These are phyloP conservation scores for Hyphodiscus sp. DNA, from an alignment of 2,329 filamentous ascomycete genomes.

Conservation along the genomic window DNA sequence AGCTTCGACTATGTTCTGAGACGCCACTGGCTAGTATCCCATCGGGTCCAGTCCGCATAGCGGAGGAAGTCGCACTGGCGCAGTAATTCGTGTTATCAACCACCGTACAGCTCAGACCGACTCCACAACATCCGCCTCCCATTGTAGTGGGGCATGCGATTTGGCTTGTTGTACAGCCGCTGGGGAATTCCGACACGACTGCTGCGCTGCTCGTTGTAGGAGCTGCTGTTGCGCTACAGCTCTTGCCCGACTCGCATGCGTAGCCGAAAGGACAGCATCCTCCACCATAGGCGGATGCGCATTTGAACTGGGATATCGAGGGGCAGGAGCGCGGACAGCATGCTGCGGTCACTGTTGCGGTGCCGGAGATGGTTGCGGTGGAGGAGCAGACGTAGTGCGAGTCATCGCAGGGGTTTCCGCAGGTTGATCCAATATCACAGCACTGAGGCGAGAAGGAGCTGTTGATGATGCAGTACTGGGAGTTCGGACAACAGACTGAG, in stretches of 20 bases:
- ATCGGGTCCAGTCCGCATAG: slow-evolving; percentile 27
- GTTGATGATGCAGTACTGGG: slow-evolving; percentile 41
- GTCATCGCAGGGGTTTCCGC: slow-evolving; percentile 32
- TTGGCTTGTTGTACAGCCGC: slow-evolving; percentile 41
- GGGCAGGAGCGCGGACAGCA: slow-evolving; percentile 33
- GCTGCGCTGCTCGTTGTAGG: slow-evolving; percentile 15
- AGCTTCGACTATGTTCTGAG: slow-evolving; percentile 4
- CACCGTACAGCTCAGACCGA: slow-evolving; percentile 37
- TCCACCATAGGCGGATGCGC: slow-evolving; percentile 29
- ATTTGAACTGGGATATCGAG: slow-evolving; percentile 26
- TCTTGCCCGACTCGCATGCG: slow-evolving; percentile 33
- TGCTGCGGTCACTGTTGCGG: slow-evolving; percentile 12
- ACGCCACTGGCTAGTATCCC: slow-evolving; percentile 28
- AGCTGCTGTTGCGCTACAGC: slow-evolving; percentile 31
- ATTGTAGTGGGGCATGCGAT: slow-evolving; percentile 35
- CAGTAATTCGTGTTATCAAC: slow-evolving; percentile 35
- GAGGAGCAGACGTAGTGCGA: slow-evolving; percentile 28
- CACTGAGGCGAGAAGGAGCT: slow-evolving; percentile 31
- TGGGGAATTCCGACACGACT: slow-evolving; percentile 32
- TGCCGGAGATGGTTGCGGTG: slow-evolving; percentile 20
- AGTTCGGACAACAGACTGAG: slow-evolving; percentile 37
- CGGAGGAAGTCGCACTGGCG: slow-evolving; percentile 27
- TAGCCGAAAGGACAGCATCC: slow-evolving; percentile 42
- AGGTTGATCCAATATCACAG: slow-evolving; percentile 37
- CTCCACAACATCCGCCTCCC: slow-evolving; percentile 45